These are phyloP conservation scores for Alliaria petiolata DNA, from an alignment of 345 rosid species.

Conservation along the genomic window DNA sequence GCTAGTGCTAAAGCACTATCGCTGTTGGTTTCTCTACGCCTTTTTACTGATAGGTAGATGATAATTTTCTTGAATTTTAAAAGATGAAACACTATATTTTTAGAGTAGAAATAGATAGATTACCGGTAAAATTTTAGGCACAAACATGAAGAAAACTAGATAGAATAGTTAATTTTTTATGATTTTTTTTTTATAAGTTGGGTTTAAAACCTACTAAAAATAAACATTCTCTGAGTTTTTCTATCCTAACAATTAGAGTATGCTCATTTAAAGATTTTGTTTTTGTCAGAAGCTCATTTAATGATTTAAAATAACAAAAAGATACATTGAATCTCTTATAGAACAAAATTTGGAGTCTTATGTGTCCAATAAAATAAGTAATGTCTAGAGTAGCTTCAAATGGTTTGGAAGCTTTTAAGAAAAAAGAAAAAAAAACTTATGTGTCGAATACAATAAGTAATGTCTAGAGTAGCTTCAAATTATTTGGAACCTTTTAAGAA, in stretches of 20 bases:
- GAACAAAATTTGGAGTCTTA: not conserved
- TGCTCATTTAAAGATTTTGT: not conserved
- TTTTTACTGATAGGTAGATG: too few relatives aligned
- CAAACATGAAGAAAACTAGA: too few relatives aligned
- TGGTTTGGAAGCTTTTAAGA: not conserved
- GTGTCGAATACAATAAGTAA: not conserved
- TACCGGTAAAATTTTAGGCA: not conserved
- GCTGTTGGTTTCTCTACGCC: too few relatives aligned
- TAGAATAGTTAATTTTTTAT: too few relatives aligned
- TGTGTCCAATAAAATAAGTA: not conserved
- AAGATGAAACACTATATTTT: not conserved
- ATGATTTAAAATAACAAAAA: not conserved
- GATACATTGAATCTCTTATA: not conserved
- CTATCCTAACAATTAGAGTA: not conserved
- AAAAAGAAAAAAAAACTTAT: not conserved
- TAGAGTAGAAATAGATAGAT: not conserved
- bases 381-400: conserved; percentile 9
- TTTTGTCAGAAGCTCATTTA: not conserved
- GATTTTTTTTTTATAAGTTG: not conserved
- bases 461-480: conserved; percentile 16
- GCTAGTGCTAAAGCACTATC: too few relatives aligned
- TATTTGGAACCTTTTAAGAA: not conserved
- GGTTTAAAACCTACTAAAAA: not conserved
- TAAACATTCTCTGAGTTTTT: not conserved
- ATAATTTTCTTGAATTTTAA: not conserved